These are phyloP conservation scores for Fusarium sp. DNA, from an alignment of 2,329 filamentous ascomycete genomes.

Conservation along the genomic window DNA sequence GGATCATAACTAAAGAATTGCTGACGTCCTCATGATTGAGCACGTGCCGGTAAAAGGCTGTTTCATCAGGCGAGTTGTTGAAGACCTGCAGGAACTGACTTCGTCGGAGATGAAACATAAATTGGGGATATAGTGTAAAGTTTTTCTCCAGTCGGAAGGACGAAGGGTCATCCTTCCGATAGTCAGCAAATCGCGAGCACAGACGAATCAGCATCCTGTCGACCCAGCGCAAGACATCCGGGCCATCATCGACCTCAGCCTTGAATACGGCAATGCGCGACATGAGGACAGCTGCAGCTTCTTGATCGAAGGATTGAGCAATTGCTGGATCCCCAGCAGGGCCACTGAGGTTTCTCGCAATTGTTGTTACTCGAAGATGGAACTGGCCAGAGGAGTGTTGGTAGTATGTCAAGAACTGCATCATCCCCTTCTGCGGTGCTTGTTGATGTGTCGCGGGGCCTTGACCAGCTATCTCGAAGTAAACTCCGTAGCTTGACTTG, in stretches of 20 bases:
- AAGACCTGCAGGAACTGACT: constrained; percentile 99
- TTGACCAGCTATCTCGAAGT: constrained; percentile 97
- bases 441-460: constrained; percentile 87
- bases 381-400: constrained; percentile 97
- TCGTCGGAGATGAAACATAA: constrained; percentile 98
- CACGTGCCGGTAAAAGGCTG: constrained; percentile 97
- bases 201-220: constrained; percentile 97
- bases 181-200: constrained; percentile 96
- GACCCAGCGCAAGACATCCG: constrained; percentile 98
- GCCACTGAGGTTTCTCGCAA: constrained; percentile 89
- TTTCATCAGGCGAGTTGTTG: constrained; percentile 99
- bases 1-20: constrained; percentile 98
- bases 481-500: constrained; percentile 90
- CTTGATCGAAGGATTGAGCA: constrained; percentile 97
- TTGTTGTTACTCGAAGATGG: constrained; percentile 93
- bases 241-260: constrained; percentile 96
- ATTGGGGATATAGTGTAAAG: constrained; percentile 97
- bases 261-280: constrained; percentile 99
- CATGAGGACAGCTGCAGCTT: constrained; percentile 97
- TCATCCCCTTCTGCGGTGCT: constrained; percentile 89
- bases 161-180: constrained; percentile 96
- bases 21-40: constrained; percentile 96
- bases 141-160: constrained; percentile 98
- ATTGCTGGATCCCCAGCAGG: constrained; percentile 94
- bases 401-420: constrained; percentile 98